A percentile compares a stretch with the other conserved stretches of the same genome.
Evolutionary conservation across 345 rosid genomes (phyloP).

Genomic region (Passiflora organensis): DNA sequence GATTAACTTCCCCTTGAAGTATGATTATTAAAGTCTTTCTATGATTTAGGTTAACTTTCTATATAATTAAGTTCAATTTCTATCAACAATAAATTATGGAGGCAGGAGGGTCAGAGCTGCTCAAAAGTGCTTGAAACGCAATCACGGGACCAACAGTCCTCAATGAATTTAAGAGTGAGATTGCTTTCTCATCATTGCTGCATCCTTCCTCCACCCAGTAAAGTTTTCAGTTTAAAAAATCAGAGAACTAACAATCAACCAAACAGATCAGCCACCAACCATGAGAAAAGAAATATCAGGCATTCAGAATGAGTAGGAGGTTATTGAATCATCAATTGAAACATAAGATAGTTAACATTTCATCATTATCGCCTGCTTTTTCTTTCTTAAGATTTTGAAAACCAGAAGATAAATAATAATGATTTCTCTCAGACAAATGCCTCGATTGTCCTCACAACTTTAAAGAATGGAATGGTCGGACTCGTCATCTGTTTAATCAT

Average conservation of each 20-base stretch:
- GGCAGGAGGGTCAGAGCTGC: conserved; percentile 13
- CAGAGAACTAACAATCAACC: no score
- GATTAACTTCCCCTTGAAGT: no score
- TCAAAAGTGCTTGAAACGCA: conserved; percentile 33
- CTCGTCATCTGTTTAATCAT: conserved; percentile 51
- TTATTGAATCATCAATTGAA: conserved; percentile 17
- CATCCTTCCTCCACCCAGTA: not conserved
- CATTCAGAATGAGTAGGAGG: conserved; percentile 44
- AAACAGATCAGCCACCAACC: no score
- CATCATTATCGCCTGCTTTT: conserved; percentile 16
- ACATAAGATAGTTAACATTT: conserved; percentile 7
- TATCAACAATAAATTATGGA: no score
- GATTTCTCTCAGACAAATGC: conserved; percentile 64
- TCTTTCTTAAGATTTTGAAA: not conserved
- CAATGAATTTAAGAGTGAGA: conserved; percentile 1
- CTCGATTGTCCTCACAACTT: conserved; percentile 52
- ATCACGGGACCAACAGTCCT: conserved; percentile 14
- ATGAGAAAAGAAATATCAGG: conserved; percentile 1
- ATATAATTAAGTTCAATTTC: no score
- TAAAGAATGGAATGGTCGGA: conserved; percentile 41
- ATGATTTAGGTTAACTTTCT: no score
- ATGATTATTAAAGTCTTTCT: no score
- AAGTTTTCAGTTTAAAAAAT: not conserved
- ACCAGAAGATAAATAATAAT: not conserved
- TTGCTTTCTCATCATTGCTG: conserved; percentile 28